These are phyloP conservation scores for Anaeromyces robustus DNA, from an alignment of 192 early-diverging fungal genomes.

Conservation along the genomic window DNA sequence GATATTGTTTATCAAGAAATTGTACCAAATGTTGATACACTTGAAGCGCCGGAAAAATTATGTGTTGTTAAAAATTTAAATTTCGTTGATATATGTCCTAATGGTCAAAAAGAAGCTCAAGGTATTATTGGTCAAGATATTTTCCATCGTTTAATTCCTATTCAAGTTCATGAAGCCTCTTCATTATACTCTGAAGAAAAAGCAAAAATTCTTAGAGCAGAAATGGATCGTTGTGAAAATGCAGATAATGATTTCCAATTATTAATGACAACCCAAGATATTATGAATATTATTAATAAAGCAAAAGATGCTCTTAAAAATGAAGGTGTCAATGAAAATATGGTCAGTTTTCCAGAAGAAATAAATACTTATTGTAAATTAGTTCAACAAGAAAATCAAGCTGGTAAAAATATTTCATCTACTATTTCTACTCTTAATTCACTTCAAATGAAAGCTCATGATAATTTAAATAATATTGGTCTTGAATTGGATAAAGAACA, in stretches of 20 bases:
- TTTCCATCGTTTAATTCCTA: conserved; percentile 72
- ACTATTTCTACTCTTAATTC: conserved; percentile 44
- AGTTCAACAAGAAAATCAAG: conserved; percentile 30
- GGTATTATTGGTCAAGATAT: conserved; percentile 83
- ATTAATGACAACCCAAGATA: conserved; percentile 72
- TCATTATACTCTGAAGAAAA: conserved; percentile 93
- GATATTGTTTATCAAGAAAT: conserved; percentile 88
- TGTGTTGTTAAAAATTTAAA: conserved; percentile 64
- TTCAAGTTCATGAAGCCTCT: conserved; percentile 84
- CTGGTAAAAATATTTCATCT: conserved; percentile 24
- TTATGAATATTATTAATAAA: conserved; percentile 58
- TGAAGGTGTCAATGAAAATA: conserved; percentile 5
- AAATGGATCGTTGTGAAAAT: conserved; percentile 58
- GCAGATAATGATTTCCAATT: conserved; percentile 74
- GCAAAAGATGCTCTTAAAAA: conserved; percentile 43
- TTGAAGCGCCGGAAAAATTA: conserved; percentile 32
- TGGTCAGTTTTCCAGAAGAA: conserved; percentile 12
- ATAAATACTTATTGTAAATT: neutral
- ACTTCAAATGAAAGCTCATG: conserved; percentile 42
- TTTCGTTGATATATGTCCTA: conserved; percentile 55
- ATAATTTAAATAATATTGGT: conserved; percentile 46
- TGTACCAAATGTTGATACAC: conserved; percentile 59
- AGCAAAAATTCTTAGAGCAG: conserved; percentile 73
- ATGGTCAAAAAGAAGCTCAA: conserved; percentile 53
- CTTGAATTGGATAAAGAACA: conserved; percentile 73